A percentile compares a stretch with the other conserved stretches of the same genome.
These are phyloP conservation scores for Orbilia blumenaviensis DNA, from an alignment of 2,329 filamentous ascomycete genomes.

Conservation along the genomic window DNA sequence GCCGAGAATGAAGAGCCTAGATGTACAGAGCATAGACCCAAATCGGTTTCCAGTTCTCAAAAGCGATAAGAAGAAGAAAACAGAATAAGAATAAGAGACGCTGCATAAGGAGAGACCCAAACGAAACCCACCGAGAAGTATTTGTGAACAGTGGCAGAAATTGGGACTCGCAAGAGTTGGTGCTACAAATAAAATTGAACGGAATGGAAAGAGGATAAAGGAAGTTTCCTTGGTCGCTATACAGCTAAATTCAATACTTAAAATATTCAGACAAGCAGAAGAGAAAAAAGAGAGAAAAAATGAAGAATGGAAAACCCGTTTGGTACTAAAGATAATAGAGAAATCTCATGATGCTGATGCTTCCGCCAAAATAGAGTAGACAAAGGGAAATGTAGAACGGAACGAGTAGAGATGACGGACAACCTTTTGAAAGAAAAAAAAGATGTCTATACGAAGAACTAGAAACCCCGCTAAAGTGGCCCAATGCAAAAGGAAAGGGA, in stretches of 20 bases:
- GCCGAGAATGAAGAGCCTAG: constrained; percentile 2
- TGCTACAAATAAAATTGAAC: not conserved
- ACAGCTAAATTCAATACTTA: constrained; percentile 20
- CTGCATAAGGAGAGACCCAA: not conserved
- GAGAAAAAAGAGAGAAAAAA: not conserved
- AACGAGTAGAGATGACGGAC: constrained; percentile 16
- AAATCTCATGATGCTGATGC: constrained; percentile 23
- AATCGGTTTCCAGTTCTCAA: not conserved
- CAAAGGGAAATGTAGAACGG: constrained; percentile 27
- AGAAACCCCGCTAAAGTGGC: constrained; percentile 5
- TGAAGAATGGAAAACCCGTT: constrained; percentile 3
- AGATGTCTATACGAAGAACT: constrained; percentile 41
- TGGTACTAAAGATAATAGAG: constrained; percentile 21
- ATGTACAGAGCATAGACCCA: constrained; percentile 8
- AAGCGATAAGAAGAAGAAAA: not conserved
- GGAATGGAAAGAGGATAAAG: constrained; percentile 8
- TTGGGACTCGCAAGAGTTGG: not conserved
- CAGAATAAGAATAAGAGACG: not conserved
- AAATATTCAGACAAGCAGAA: constrained; percentile 12
- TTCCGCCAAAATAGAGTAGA: constrained; percentile 29
- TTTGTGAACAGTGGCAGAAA: not conserved
- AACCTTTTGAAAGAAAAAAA: constrained; percentile 19
- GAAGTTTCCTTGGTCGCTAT: not conserved
- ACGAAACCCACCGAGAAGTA: not conserved
- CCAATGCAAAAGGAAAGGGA: not conserved